These are phyloP conservation scores for Phytophthora hybrid DNA, from an alignment of 352 stramenopile genomes.

Conservation along the genomic window DNA sequence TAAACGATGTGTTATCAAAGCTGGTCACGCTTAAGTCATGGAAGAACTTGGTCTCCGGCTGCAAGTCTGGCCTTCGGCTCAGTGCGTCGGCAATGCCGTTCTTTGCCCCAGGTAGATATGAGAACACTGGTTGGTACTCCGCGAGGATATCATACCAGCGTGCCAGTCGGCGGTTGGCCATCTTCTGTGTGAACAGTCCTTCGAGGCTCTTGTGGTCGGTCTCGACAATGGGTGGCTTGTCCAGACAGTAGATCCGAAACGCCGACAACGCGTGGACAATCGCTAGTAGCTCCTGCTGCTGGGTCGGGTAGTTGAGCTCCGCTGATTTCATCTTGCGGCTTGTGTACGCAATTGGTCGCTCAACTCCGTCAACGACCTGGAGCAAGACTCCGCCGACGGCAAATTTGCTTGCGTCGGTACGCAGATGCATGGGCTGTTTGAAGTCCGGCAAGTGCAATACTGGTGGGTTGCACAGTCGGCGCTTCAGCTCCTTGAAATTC, in stretches of 20 bases:
- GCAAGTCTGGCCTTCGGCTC: constrained; percentile 11
- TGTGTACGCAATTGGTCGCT: constrained; percentile 14
- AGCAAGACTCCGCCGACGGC: constrained; percentile 7
- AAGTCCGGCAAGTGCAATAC: constrained; percentile 16
- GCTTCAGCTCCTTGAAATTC: constrained; percentile 10
- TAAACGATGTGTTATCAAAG: constrained; percentile 9
- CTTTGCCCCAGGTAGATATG: constrained; percentile 29
- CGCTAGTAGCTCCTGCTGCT: constrained; percentile 13
- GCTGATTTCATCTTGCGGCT: constrained; percentile 32
- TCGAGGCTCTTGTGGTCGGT: constrained; percentile 25
- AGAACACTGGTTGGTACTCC: constrained; percentile 26
- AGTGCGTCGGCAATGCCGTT: constrained; percentile 27
- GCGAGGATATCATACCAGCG: constrained; percentile 21
- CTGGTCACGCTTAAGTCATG: constrained; percentile 24
- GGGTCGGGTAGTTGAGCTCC: constrained; percentile 25
- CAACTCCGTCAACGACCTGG: constrained; percentile 10
- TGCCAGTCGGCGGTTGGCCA: constrained; percentile 8
- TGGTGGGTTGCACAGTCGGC: background rate
- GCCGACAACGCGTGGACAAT: constrained; percentile 3
- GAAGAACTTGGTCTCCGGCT: constrained; percentile 23
- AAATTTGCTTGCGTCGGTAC: constrained; percentile 12
- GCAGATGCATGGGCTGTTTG: constrained; percentile 1
- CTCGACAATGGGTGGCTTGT: constrained; percentile 11
- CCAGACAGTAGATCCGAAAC: constrained; percentile 4
- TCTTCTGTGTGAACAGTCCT: constrained; percentile 18